These are phyloP conservation scores for Collybia sordida DNA, from an alignment of 768 basidiomycete species.

Conservation along the genomic window DNA sequence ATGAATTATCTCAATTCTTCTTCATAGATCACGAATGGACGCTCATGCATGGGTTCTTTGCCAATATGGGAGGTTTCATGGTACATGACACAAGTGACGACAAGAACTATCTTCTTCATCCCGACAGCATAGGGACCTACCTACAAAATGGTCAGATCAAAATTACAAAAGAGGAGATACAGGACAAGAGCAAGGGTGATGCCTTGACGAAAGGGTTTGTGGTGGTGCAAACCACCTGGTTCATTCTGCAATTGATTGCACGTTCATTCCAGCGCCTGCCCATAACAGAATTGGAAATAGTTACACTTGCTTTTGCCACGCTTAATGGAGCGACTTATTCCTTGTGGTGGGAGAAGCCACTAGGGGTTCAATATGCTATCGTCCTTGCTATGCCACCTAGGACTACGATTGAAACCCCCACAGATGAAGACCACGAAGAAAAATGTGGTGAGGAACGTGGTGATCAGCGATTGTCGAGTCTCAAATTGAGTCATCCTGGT, in stretches of 20 bases:
- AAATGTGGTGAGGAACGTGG: too few species aligned
- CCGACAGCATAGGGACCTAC: background rate
- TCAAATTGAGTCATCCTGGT: too few species aligned
- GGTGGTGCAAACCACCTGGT: constrained; percentile 28
- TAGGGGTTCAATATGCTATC: constrained; percentile 19
- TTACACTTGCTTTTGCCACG: constrained; percentile 24
- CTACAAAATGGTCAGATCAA: constrained; percentile 1
- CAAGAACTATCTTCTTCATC: background rate
- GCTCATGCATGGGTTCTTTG: constrained; percentile 23
- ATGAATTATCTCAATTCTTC: background rate
- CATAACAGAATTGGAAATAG: constrained; percentile 30
- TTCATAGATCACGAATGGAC: constrained; percentile 18
- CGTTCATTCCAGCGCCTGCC: constrained; percentile 16
- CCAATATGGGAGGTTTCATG: constrained; percentile 25
- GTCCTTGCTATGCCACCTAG: too few species aligned
- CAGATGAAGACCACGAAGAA: too few species aligned
- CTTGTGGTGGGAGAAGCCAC: constrained; percentile 36
- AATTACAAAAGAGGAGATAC: constrained; percentile 18
- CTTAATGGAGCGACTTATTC: constrained; percentile 26
- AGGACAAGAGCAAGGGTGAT: constrained; percentile 26
- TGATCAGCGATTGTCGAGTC: too few species aligned
- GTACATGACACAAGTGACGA: constrained; percentile 1
- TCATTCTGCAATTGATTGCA: constrained; percentile 25
- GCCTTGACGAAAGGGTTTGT: constrained; percentile 19
- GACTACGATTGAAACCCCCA: too few species aligned